phyloP scores from a whole-genome alignment of 1,284 basidiomycete genomes.

The Ceratobasidium sp. region DNA sequence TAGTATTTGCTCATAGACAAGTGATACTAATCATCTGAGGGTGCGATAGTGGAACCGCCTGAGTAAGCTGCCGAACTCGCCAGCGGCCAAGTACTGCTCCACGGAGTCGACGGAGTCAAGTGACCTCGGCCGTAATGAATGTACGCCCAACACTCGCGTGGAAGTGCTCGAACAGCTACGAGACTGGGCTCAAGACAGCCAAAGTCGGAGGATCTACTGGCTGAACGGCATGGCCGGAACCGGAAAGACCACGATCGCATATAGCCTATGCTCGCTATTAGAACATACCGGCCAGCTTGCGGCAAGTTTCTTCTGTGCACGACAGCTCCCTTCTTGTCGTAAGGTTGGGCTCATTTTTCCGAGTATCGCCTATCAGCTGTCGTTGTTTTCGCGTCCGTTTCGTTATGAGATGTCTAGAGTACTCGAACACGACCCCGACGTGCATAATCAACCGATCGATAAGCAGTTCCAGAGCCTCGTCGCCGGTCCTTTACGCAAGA shows the following conservation, averaged over 20 bases:
- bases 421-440: background rate
- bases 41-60: background rate
- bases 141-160: background rate
- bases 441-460: background rate
- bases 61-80: background rate
- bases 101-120: background rate
- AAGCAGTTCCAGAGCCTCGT: conserved; percentile 10
- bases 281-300: background rate
- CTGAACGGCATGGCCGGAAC: conserved; percentile 31
- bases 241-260: conserved; percentile 19
- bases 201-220: conserved; percentile 1
- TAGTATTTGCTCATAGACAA: no score
- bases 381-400: conserved; percentile 11
- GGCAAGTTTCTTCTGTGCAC: conserved; percentile 25
- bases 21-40: background rate
- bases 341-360: conserved; percentile 6
- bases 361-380: conserved; percentile 20
- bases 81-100: background rate
- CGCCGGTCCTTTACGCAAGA: background rate
- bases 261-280: conserved; percentile 8
- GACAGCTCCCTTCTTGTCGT: conserved; percentile 1
- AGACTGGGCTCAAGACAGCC: background rate
- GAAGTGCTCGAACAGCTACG: background rate
- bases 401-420: background rate
- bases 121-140: background rate